Conservation (phyloP, 129 eudicot genomes). For the Erigeron canadensis region DNA sequence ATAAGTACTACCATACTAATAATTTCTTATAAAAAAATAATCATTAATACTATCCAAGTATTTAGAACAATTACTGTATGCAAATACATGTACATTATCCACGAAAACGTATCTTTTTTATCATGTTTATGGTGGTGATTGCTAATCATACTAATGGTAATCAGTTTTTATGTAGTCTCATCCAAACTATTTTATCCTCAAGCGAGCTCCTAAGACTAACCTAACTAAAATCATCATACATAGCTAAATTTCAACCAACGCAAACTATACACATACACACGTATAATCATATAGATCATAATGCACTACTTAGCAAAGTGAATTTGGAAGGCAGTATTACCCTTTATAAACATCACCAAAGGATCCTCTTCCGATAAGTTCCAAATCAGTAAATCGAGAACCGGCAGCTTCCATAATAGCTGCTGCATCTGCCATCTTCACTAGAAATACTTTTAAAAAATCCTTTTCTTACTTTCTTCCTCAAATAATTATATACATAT, state of each 20-base stretch:
- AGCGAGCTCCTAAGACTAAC: neutral
- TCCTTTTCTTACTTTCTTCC: neutral
- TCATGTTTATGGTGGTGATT: neutral
- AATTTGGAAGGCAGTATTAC: slow-evolving; percentile 37
- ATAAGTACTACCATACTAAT: neutral
- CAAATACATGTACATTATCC: neutral
- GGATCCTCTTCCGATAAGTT: slow-evolving; percentile 96
- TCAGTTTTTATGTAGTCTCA: neutral
- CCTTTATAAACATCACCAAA: slow-evolving; percentile 97
- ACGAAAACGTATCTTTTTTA: neutral
- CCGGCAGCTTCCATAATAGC: slow-evolving; percentile 84
- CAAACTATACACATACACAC: neutral
- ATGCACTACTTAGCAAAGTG: slow-evolving; percentile 1
- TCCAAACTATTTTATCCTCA: neutral
- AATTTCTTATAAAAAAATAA: neutral
- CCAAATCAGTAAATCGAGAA: slow-evolving; percentile 75
- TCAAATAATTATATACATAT: slow-evolving; percentile 25
- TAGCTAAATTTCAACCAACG: slow-evolving; percentile 6
- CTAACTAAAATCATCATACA: slow-evolving; percentile 9
- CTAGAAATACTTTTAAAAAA: slow-evolving; percentile 4
- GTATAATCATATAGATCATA: neutral
- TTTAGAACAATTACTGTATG: neutral
- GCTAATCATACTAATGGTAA: neutral
- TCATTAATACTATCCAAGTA: neutral
- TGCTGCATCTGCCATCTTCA: slow-evolving; percentile 78